phyloP scores from a whole-genome alignment of 768 basidiomycete species.

The Paxillus involutus region DNA sequence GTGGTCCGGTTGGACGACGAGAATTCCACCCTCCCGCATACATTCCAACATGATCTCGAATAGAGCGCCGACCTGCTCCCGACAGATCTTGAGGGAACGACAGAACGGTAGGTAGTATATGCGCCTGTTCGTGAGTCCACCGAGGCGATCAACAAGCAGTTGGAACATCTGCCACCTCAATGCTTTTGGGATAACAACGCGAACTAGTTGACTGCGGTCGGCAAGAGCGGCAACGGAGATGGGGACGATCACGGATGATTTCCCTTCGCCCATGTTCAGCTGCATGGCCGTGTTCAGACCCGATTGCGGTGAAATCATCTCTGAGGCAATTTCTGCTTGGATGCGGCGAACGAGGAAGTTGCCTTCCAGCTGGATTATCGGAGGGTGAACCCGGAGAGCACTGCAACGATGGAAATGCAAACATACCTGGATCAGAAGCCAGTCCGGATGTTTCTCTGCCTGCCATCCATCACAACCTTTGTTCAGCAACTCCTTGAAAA shows the following conservation, averaged over 20 bases:
- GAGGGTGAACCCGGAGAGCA: not conserved
- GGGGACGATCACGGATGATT: slow-evolving; percentile 41
- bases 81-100: slow-evolving; percentile 17
- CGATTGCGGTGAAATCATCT: slow-evolving; percentile 32
- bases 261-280: slow-evolving; percentile 59
- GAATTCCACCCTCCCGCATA: slow-evolving; percentile 35
- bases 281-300: slow-evolving; percentile 40
- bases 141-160: slow-evolving; percentile 29
- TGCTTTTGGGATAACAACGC: slow-evolving; percentile 35
- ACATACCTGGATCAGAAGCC: slow-evolving; percentile 22
- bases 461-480: slow-evolving; percentile 19
- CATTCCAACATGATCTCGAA: slow-evolving; percentile 28
- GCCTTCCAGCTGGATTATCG: slow-evolving; percentile 26
- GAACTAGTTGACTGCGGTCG: slow-evolving; percentile 25
- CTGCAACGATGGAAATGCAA: not conserved
- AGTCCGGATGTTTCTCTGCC: slow-evolving; percentile 14
- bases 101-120: slow-evolving; percentile 34
- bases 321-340: slow-evolving; percentile 26
- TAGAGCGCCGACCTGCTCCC: slow-evolving; percentile 19
- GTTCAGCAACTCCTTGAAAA: slow-evolving; percentile 16
- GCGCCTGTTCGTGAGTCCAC: slow-evolving; percentile 34
- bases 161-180: slow-evolving; percentile 32
- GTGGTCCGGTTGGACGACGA: slow-evolving; percentile 51
- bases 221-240: slow-evolving; percentile 26
- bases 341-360: slow-evolving; percentile 26